These are phyloP conservation scores for Fusarium domesticum DNA, from an alignment of 2,329 filamentous ascomycete genomes.

Conservation along the genomic window DNA sequence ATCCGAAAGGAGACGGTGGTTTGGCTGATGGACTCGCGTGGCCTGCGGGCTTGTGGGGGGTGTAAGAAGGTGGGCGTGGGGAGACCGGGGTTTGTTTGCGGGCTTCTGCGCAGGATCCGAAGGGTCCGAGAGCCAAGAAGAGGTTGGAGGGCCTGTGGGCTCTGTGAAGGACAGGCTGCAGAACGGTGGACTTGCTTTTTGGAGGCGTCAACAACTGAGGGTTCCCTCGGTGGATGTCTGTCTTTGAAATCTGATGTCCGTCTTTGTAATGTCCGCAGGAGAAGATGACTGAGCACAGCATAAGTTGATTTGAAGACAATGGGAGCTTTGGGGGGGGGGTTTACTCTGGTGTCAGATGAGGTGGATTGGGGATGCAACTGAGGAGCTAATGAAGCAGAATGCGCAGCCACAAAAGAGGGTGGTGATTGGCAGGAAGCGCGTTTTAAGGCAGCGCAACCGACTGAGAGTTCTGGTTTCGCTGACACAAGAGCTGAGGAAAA, in stretches of 20 bases:
- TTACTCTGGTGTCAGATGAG: not conserved
- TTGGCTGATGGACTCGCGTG: conserved; percentile 17
- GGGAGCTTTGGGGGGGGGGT: too few relatives aligned
- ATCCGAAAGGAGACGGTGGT: conserved; percentile 20
- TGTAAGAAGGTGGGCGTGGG: conserved; percentile 18
- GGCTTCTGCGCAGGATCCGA: conserved; percentile 12
- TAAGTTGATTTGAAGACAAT: not conserved
- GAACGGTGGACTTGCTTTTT: not conserved
- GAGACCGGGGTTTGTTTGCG: conserved; percentile 14
- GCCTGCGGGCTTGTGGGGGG: conserved; percentile 14
- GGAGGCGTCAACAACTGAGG: not conserved
- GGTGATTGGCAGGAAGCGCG: not conserved
- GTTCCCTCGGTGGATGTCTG: not conserved
- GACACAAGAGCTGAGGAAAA: too few relatives aligned
- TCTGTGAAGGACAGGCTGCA: too few relatives aligned
- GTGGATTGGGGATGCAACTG: not conserved
- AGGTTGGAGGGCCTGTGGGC: conserved; percentile 16
- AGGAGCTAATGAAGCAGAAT: not conserved
- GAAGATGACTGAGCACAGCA: not conserved
- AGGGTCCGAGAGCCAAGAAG: conserved; percentile 21
- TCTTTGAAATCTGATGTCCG: not conserved
- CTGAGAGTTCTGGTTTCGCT: not conserved
- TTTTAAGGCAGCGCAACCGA: not conserved
- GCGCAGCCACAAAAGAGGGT: not conserved
- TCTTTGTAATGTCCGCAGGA: not conserved